Base-by-base conservation (phyloP, 352 stramenopile species). In the Phytopythium sindhum region DNA sequence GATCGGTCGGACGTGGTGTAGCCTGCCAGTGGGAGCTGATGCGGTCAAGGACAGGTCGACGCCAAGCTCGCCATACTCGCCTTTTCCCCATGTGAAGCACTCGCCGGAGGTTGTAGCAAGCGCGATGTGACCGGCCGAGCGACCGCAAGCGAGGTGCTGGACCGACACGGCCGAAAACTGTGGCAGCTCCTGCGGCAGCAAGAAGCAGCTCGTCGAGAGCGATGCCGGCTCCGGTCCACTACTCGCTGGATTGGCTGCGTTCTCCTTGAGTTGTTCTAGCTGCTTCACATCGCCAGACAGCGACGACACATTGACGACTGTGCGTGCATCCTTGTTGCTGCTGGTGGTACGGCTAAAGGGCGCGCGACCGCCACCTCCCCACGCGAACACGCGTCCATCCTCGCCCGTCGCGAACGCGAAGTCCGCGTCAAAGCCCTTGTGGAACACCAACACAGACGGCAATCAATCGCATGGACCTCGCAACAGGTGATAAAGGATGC, bases 361-460 rank as follows among this genome's bases (percentile, higher is more conserved):
- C 12, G 77, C 67, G 58, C 55, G 69, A 5, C 81, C 80, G 12
- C 80, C 84, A 9, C 94, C 94, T 21, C 93, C 94, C 92, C 93
- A 98, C 14, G 72, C 70, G 65, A 94, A 97, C 15, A 98, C 77
- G 35, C 94, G 85, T 2, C 81, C 88, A 12, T 91, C 79, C 26
- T 87, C 78, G 2, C 86, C 79, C 12, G 96, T 60, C 10, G 94
- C 94, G 45, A 98, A 95, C 6, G 81, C 79, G 51, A 84, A 86
- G 44, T 89, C 75, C 17, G 78, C 70, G 51, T 89, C 82, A 61
- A 89, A 90, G 2, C 84, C 81, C 81, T 90, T 8, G n/a, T 8
- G 14, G 44, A 54, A 19, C 24, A 54, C 6, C 24, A 24, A 15
- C 50, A 41, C 50, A 21, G 8, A 57, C 8, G 8, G 14, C 10